Evolutionary conservation across 2,329 filamentous ascomycete species (phyloP), one percentile per base, ranked within the genome.

Genomic region (Colletotrichum somersetense): DNA sequence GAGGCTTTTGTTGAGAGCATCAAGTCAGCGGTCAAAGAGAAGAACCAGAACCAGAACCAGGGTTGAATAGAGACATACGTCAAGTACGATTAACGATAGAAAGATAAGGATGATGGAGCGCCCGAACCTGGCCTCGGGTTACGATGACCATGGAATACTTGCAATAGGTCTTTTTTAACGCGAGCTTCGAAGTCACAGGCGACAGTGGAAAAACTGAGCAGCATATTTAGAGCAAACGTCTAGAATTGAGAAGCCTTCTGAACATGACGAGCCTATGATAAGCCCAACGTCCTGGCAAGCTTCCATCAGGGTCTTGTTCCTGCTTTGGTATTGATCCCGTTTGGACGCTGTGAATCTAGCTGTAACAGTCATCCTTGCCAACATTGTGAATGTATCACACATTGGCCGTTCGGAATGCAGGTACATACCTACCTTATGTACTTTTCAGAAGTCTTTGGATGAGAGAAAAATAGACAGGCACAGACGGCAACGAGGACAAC

Each of bases 1-100:
- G 92, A 97, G 83, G 93, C 93, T 4, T 99, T 99, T 82, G 88
- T 99, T 30, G 90, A 97, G 67, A 96, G 96, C 3, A 91, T 98
- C 59, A 96, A 93, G 87, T 92, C 89, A 83, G 91, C 90, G 7
- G 92, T 95, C 0, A 88, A 93, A 82, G 88, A 92, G 70, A 82
- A 87, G 77, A 77, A 81, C 75, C 78, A 69, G 59, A 66, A 48
- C 16, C 65, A 87, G 77, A 77, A 81, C 75, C 78, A 72, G 59
- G 42, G 33, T 12, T 40, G 23, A 33, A 48, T 30, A 35, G 30
- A 23, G 71, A 20, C 23, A 44, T 14, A 57, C 18, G 73, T 26
- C 44, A 40, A 33, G 52, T 58, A 48, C 38, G 52, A 71, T 71
- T 56, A 56, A 33, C 18, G n/a, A 71, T 59, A 38, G 6, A 68